These are phyloP conservation scores for Wickerhamomyces silvicola DNA, from an alignment of 805 yeast genomes.

Conservation along the genomic window DNA sequence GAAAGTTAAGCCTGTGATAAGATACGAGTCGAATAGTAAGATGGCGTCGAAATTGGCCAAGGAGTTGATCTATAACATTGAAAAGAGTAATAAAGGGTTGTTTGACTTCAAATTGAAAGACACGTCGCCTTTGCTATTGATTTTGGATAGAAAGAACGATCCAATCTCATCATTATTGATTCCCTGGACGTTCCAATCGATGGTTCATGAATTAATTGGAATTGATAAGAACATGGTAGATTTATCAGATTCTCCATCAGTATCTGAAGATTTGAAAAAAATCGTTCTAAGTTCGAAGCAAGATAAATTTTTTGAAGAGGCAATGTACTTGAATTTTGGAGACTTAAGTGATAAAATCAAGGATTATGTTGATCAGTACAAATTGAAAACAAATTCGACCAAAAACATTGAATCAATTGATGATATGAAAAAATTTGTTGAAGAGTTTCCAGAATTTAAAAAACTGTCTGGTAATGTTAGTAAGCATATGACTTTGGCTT, in stretches of 20 bases:
- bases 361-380: slow-evolving; percentile 76
- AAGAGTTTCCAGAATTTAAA: slow-evolving; percentile 89
- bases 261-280: slow-evolving; percentile 52
- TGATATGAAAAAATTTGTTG: slow-evolving; percentile 87
- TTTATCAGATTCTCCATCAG: slow-evolving; percentile 47
- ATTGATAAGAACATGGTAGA: slow-evolving; percentile 77
- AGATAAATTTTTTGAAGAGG: slow-evolving; percentile 71
- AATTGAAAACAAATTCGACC: slow-evolving; percentile 68
- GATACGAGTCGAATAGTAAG: slow-evolving; percentile 66
- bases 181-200: slow-evolving; percentile 98
- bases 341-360: slow-evolving; percentile 87
- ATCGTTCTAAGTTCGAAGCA: slow-evolving; percentile 61
- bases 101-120: slow-evolving; percentile 65
- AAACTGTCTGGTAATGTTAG: slow-evolving; percentile 82
- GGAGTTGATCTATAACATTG: slow-evolving; percentile 52
- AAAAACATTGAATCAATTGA: slow-evolving; percentile 70
- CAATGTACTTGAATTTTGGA: slow-evolving; percentile 89
- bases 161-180: slow-evolving; percentile 88
- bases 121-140: slow-evolving; percentile 63
- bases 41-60: slow-evolving; percentile 63
- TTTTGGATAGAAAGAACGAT: slow-evolving; percentile 81
- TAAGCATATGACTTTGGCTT: slow-evolving; percentile 85
- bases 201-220: slow-evolving; percentile 91
- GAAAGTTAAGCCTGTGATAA: slow-evolving; percentile 70
- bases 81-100: slow-evolving; percentile 46